Base-by-base conservation (phyloP, 106 monocot genomes). In the Dendrobium nobile region DNA sequence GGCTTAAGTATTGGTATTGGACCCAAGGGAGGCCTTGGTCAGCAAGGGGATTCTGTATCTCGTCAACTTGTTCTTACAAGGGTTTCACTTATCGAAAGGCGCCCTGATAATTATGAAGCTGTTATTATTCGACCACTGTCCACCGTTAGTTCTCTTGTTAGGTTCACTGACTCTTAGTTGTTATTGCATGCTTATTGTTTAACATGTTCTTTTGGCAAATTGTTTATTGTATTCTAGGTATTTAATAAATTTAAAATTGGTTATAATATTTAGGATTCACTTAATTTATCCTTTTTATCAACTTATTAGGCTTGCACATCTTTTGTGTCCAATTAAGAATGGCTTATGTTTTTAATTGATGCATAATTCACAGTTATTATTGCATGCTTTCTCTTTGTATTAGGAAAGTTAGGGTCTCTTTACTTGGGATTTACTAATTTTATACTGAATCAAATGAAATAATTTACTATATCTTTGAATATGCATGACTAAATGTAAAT, bases 91-190 rank as follows among this genome's bases (percentile, higher is more conserved):
- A 86, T 93, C 84, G 99, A 99, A 91, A 89, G 99, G 80, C 89
- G 99, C 9, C 95, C 92, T 27, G 95, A 91, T 48, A 98, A 98
- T 77, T 98, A 98, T 82, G 98, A 98, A 95, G 98, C 88, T 83
- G 90, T 95, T 81, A 93, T 99, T 90, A 91, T 95, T 85, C 90
- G 98, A 56, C 91, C 98, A 75, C 77, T 99, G 40, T 92, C 91
- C 77, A 80, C 90, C 48, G 88, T 99, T 77, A 93, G 85, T 86
- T 83, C 92, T 84, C 98, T 99, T 77, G 91, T 99, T 82, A 89
- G 98, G 61, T 93, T 99, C 87, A 91, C 90, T 37, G 98, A 99
- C 31, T 31, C 31, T 31, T 31, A 31, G 31, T 64, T 64, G 64
- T 64, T 70, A 33, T 61, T 61, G 61, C 22, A 22, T 61, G 4